phyloP scores from a whole-genome alignment of 495 filamentous ascomycete species.

The Aspergillus asperescens region DNA sequence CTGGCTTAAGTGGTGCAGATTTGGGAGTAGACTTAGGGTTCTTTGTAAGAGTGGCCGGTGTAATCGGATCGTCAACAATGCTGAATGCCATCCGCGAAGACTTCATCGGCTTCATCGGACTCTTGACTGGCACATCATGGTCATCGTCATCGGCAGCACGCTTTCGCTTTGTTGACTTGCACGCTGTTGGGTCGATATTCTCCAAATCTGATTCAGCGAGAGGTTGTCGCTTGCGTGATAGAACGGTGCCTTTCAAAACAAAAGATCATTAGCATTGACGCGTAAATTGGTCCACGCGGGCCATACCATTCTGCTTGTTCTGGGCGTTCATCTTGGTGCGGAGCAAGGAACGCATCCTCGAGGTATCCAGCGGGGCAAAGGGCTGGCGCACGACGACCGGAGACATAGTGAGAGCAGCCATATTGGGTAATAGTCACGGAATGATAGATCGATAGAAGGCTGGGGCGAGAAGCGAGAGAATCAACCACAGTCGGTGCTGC shows the following conservation, averaged over 20 bases:
- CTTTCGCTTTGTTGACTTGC: conserved; percentile 63
- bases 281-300: not conserved
- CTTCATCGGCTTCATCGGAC: conserved; percentile 38
- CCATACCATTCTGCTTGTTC: conserved; percentile 54
- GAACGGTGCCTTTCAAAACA: conserved; percentile 19
- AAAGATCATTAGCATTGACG: conserved; percentile 5
- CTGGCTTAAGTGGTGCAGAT: conserved; percentile 34
- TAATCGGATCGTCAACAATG: conserved; percentile 28
- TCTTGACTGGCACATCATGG: conserved; percentile 39
- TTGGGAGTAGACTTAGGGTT: conserved; percentile 35
- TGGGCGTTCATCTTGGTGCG: conserved; percentile 43
- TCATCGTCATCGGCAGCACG: conserved; percentile 50
- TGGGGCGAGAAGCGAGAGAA: conserved; percentile 3
- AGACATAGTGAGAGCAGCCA: conserved; percentile 43
- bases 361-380: conserved; percentile 40
- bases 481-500: conserved; percentile 1
- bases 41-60: conserved; percentile 33
- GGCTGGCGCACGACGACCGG: conserved; percentile 37
- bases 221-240: conserved; percentile 32
- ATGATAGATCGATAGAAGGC: conserved; percentile 1
- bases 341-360: conserved; percentile 41
- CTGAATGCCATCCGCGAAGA: conserved; percentile 34
- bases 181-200: conserved; percentile 70
- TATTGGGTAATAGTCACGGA: conserved; percentile 13
- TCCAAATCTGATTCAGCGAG: conserved; percentile 61